Evolutionary conservation across 129 eudicot species (phyloP).

Genomic region (Gnaphalium uliginosum): DNA sequence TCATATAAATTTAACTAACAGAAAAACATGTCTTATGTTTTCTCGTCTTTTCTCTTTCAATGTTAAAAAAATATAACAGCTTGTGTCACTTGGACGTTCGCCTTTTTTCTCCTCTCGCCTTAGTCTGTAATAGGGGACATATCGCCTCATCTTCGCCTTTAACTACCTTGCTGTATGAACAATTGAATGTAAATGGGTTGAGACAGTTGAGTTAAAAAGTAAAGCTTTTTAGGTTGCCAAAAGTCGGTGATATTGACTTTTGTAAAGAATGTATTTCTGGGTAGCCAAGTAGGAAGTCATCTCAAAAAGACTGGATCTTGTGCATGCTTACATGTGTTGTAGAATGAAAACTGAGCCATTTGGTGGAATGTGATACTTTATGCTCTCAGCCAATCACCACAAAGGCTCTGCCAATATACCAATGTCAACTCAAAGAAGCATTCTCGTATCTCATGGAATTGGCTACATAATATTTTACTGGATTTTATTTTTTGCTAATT

Average conservation of each 20-base stretch:
- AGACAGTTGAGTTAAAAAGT: too few species aligned
- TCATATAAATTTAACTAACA: background rate
- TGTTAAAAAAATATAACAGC: too few species aligned
- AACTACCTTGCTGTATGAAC: too few species aligned
- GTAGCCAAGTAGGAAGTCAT: background rate
- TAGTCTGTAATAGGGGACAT: too few species aligned
- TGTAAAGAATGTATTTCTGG: background rate
- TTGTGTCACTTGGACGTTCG: too few species aligned
- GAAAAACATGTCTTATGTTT: too few species aligned
- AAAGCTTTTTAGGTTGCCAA: too few species aligned
- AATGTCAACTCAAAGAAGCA: background rate
- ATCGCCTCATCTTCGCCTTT: too few species aligned
- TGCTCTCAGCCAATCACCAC: background rate
- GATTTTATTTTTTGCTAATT: background rate
- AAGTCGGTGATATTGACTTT: too few species aligned
- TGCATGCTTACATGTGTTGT: background rate
- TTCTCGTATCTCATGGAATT: background rate
- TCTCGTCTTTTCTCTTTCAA: too few species aligned
- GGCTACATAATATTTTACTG: background rate
- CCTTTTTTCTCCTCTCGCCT: too few species aligned
- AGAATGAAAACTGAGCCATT: background rate
- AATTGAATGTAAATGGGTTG: too few species aligned
- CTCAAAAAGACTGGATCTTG: background rate
- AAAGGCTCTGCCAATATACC: background rate
- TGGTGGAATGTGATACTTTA: background rate